Base-by-base conservation (phyloP, 768 basidiomycete genomes). In the Favolaschia claudopus region DNA sequence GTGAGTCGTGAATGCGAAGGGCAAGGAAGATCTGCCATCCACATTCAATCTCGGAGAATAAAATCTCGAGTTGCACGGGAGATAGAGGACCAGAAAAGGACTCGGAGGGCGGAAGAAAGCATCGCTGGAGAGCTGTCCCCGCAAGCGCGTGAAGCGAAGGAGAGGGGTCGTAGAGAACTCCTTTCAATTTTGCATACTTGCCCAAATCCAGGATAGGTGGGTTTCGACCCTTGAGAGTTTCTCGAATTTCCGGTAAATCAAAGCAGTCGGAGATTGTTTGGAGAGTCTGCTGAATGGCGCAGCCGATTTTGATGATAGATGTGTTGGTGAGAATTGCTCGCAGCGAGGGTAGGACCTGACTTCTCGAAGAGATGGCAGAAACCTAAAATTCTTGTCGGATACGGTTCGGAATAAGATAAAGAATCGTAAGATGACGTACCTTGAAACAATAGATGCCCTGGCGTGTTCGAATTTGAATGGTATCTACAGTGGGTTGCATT, bases 281-380 rank as follows among this genome's bases (percentile, higher is more conserved):
- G 19, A 55, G 45, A 3, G 45, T 25, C 2, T 31, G 15, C 1
- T 33, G 36, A 10, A 55, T 47, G 7, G 54, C 31, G 25, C 40
- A 13, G 1, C 54, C 54, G 15, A 55, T 39, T n/a, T 55, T 55
- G 29, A 55, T 33, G 20, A 55, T 47, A 19, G 45, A 29, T 6
- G 45, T 39, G 14, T 47, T 55, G 28, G 45, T 55, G 31, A 55
- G 22, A 38, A 46, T 47, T 10, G 54, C 33, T 12, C 27, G 34
- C 4, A 55, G 44, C 4, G 54, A 46, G 7, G 54, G 54, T 22
- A 40, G 7, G 9, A 55, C 3, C 25, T 55, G 13, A 7, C 44
- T 55, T 8, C 44, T 19, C 1, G 37, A 46, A 2, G 44, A 46
- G 15, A 55, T 22, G 14, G 20, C 54, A 3, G 45, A 19, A 25